Base-by-base conservation (phyloP, 169 alveolate species). In the Plasmodium blacklocki region DNA sequence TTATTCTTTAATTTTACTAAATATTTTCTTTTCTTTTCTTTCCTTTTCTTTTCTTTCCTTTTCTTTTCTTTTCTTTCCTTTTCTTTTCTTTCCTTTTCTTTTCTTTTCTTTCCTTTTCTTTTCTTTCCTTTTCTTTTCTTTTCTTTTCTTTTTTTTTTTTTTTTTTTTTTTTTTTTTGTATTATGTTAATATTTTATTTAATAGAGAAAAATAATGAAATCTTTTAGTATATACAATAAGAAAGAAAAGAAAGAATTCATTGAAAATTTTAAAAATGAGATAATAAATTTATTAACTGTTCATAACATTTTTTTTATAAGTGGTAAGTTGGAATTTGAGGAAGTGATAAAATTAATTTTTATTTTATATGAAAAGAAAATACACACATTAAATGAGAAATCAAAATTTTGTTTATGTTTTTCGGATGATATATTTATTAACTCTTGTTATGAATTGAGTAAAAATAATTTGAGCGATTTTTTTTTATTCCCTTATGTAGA, bases 331-430 rank as follows among this genome's bases (percentile, higher is more conserved):
- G 73, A 68, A 68, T 83, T 83, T 56, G 73, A 54, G 6, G 91
- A 83, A 32, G 56, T 83, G 39, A 83, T 83, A 68, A 54, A 21
- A 62, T 47, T 83, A 52, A 54, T 73, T 32, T 12, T 67, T 23
- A 26, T 83, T 83, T 60, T 83, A 32, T 83, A 83, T 47, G 91
- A 83, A 52, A 83, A 83, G 66, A 83, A 83, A 83, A 23, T 83
- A 54, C 85, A 83, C 50, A 68, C 66, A 15, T 83, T 70, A 83
- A 83, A 83, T 83, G 91, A 83, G 52, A 58, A n/a, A 2, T 39
- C 73, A 18, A 83, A 63, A 68, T 11, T 83, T 62, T 83, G 91
- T 49, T n/a, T 83, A 54, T 21, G 74, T 14, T 54, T 68, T 83
- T 15, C 80, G 58, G 91, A 83, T 39, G 39, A 56, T 1, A 83